Conservation (phyloP, 257 asterid genomes). For the Rehmannia glutinosa region DNA sequence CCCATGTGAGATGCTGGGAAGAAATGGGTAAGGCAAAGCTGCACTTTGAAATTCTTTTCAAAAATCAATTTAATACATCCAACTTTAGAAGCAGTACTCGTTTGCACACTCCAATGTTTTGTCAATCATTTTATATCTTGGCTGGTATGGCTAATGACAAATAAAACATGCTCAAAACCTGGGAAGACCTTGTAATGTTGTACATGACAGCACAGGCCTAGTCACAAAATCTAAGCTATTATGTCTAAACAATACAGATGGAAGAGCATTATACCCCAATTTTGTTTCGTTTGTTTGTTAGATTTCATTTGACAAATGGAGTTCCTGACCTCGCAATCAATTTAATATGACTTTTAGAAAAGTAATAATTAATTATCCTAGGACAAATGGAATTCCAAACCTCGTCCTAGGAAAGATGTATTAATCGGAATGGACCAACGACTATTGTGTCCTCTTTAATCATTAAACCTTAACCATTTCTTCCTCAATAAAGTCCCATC, state of each 20-base stretch:
- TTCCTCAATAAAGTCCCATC: background rate
- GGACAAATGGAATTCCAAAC: constrained; percentile 4
- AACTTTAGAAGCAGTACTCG: too few relatives aligned
- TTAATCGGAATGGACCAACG: background rate
- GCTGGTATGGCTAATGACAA: too few relatives aligned
- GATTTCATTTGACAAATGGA: background rate
- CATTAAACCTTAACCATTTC: background rate
- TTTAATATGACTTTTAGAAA: background rate
- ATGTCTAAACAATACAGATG: background rate
- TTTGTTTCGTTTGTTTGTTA: background rate
- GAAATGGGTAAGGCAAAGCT: too few relatives aligned
- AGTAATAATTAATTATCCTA: background rate
- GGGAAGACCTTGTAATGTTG: too few relatives aligned
- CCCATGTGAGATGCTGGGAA: too few relatives aligned
- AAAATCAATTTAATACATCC: too few relatives aligned
- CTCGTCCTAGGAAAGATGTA: background rate
- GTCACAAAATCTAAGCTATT: too few relatives aligned
- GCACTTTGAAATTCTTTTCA: too few relatives aligned
- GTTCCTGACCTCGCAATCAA: background rate
- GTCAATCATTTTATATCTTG: too few relatives aligned
- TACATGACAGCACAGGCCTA: too few relatives aligned
- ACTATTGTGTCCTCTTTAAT: background rate
- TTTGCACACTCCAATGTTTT: too few relatives aligned
- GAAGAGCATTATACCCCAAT: background rate
- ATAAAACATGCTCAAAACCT: too few relatives aligned